Percentiles rank a stretch among this genome's conserved stretches.
Conservation (phyloP, 495 filamentous ascomycete species). For the Aspergillus nidulans region DNA sequence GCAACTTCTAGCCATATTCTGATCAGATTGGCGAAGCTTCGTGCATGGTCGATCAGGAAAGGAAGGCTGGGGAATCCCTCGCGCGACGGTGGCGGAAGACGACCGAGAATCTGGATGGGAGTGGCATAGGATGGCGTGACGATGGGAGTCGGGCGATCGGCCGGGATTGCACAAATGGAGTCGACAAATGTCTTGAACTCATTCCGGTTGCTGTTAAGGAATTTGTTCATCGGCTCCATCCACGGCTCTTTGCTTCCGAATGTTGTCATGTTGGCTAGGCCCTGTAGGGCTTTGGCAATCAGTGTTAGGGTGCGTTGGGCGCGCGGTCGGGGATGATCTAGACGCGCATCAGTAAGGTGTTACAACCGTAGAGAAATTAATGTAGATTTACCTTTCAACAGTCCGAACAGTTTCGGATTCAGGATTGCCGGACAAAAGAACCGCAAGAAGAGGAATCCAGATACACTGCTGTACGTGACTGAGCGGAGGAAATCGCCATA, state of each 20-base stretch:
- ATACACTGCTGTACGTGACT: slow-evolving; percentile 94
- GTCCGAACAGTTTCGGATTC: slow-evolving; percentile 92
- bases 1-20: slow-evolving; percentile 76
- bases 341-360: slow-evolving; percentile 11
- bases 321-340: slow-evolving; percentile 79
- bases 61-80: slow-evolving; percentile 95
- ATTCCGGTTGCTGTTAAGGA: slow-evolving; percentile 43
- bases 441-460: slow-evolving; percentile 90
- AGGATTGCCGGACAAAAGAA: slow-evolving; percentile 96
- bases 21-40: slow-evolving; percentile 83
- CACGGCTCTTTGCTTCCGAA: slow-evolving; percentile 95
- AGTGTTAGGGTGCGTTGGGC: slow-evolving; percentile 90
- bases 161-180: slow-evolving; percentile 74
- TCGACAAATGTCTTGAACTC: slow-evolving; percentile 88
- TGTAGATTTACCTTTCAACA: slow-evolving; percentile 62
- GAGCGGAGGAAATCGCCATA: slow-evolving; percentile 93
- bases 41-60: slow-evolving; percentile 86
- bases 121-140: slow-evolving; percentile 88
- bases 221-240: slow-evolving; percentile 98
- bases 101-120: slow-evolving; percentile 82
- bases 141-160: slow-evolving; percentile 56
- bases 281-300: slow-evolving; percentile 93
- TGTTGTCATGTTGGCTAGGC: slow-evolving; percentile 84
- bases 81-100: slow-evolving; percentile 73
- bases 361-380: not conserved